Conservation (phyloP, 2,329 filamentous ascomycete species). For the Leptodontidium sp. region DNA sequence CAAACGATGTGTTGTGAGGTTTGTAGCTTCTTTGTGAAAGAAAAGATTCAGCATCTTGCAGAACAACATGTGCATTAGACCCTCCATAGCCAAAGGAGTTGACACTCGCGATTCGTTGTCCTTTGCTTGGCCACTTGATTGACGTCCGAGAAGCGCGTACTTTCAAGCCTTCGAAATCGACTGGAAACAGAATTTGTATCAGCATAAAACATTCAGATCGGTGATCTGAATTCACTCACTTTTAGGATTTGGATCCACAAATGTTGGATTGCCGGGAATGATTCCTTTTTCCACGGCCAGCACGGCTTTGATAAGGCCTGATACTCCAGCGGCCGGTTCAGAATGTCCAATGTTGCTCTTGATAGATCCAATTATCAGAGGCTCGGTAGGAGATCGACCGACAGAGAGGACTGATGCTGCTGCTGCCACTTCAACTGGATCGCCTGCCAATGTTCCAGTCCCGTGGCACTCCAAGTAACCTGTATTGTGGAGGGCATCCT, state of each 20-base stretch:
- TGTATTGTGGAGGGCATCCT: conserved; percentile 14
- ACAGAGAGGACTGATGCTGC: conserved; percentile 8
- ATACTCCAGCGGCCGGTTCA: conserved; percentile 51
- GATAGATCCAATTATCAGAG: conserved; percentile 39
- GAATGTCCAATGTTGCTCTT: conserved; percentile 49
- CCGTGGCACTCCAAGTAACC: conserved; percentile 33
- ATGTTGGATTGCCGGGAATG: conserved; percentile 35
- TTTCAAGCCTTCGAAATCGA: conserved; percentile 8
- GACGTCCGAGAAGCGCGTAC: conserved; percentile 31
- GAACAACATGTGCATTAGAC: conserved; percentile 45
- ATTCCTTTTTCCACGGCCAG: conserved; percentile 44
- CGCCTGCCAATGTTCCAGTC: conserved; percentile 32
- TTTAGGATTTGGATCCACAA: conserved; percentile 11
- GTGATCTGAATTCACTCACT: too few relatives aligned
- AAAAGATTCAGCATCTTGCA: conserved; percentile 3
- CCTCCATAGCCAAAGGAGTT: conserved; percentile 44
- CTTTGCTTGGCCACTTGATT: neutral
- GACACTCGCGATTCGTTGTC: conserved; percentile 54
- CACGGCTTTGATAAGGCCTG: conserved; percentile 53
- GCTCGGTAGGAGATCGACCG: conserved; percentile 41
- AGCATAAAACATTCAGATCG: too few relatives aligned
- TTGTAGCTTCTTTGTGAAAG: too few relatives aligned
- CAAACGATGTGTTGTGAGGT: too few relatives aligned
- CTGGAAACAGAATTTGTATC: too few relatives aligned
- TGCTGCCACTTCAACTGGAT: conserved; percentile 28